Evolutionary conservation across 2,329 filamentous ascomycete genomes (phyloP).

Genomic region (Pyrenochaeta sp.): DNA sequence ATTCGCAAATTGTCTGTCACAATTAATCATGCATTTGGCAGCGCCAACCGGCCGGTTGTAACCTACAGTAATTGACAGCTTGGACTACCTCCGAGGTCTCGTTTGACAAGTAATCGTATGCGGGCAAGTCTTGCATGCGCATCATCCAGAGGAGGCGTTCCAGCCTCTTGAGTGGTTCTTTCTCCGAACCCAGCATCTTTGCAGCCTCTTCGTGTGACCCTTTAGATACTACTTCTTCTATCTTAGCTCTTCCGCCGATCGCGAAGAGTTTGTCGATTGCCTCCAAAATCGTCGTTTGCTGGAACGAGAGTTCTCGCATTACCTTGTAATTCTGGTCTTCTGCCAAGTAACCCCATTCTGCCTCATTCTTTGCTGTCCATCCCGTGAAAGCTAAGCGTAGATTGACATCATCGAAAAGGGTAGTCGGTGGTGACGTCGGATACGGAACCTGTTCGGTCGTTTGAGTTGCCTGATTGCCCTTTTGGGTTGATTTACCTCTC

Average conservation of each 20-base stretch:
- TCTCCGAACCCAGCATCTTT: slow-evolving; percentile 18
- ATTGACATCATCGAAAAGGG: background rate
- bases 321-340: slow-evolving; percentile 8
- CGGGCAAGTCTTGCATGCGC: slow-evolving; percentile 29
- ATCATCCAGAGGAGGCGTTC: slow-evolving; percentile 25
- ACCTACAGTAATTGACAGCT: slow-evolving; percentile 41
- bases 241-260: slow-evolving; percentile 16
- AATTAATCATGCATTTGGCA: slow-evolving; percentile 5
- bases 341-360: slow-evolving; percentile 11
- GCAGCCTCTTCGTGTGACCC: slow-evolving; percentile 20
- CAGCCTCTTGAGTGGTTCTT: slow-evolving; percentile 26
- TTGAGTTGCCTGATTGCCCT: too few relatives aligned
- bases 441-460: background rate
- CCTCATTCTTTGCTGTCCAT: background rate
- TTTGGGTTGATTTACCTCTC: background rate
- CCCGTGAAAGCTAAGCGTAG: background rate
- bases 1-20: slow-evolving; percentile 36
- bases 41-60: too few relatives aligned
- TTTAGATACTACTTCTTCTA: slow-evolving; percentile 25
- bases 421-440: background rate
- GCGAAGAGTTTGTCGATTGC: slow-evolving; percentile 16
- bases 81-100: slow-evolving; percentile 42
- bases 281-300: background rate
- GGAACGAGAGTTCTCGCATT: slow-evolving; percentile 1
- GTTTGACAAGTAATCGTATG: slow-evolving; percentile 28